Evolutionary conservation across 2,329 filamentous ascomycete species (phyloP).

Genomic region (Fusarium armeniacum): DNA sequence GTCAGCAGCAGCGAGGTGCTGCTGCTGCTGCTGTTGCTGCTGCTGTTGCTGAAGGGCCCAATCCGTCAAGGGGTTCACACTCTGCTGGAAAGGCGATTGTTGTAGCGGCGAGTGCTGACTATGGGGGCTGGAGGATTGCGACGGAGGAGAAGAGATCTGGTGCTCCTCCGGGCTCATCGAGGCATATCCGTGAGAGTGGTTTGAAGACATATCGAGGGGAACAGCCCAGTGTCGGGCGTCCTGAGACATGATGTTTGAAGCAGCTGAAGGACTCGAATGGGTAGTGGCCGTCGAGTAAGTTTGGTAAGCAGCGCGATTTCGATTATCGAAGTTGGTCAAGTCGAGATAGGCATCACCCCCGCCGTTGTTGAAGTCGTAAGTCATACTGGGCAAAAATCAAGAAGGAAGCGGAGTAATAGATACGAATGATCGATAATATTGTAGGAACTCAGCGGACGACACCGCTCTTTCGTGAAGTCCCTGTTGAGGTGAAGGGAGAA

Average conservation of each 20-base stretch:
- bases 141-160: constrained; percentile 62
- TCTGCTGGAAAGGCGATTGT: constrained; percentile 68
- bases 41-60: constrained; percentile 72
- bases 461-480: constrained; percentile 61
- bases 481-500: constrained; percentile 50
- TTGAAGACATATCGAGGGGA: constrained; percentile 66
- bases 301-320: constrained; percentile 64
- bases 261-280: constrained; percentile 53
- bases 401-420: constrained; percentile 52
- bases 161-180: constrained; percentile 66
- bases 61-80: constrained; percentile 69
- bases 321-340: constrained; percentile 69
- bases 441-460: constrained; percentile 57
- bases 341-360: constrained; percentile 72
- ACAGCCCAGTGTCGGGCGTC: constrained; percentile 63
- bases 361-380: constrained; percentile 72
- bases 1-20: constrained; percentile 60
- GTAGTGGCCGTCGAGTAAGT: constrained; percentile 48
- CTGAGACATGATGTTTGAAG: constrained; percentile 54
- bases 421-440: constrained; percentile 54
- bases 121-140: constrained; percentile 66
- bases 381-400: constrained; percentile 61
- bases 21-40: constrained; percentile 53
- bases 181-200: constrained; percentile 59
- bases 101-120: constrained; percentile 65